phyloP scores from a whole-genome alignment of 345 rosid species.

The Turnera subulata region DNA sequence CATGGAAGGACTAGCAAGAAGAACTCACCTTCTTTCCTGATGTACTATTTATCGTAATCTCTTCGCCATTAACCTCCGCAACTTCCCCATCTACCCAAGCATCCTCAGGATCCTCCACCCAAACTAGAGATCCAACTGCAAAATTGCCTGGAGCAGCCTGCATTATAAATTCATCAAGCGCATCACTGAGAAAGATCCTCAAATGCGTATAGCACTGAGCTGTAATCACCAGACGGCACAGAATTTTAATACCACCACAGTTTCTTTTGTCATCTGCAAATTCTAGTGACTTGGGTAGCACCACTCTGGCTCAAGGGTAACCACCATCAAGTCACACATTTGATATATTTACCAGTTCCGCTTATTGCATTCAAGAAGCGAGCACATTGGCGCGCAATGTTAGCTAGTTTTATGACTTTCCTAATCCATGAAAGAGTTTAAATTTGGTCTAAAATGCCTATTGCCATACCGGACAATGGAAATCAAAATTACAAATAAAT shows the following conservation, averaged over 20 bases:
- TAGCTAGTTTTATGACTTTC: no score
- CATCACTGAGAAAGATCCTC: constrained; percentile 8
- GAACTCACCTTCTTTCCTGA: constrained; percentile 23
- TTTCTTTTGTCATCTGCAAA: neutral
- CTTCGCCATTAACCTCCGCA: constrained; percentile 21
- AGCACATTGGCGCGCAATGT: no score
- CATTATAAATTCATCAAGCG: constrained; percentile 7
- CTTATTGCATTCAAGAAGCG: neutral
- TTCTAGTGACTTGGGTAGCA: neutral
- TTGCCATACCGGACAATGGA: neutral
- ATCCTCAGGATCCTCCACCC: constrained; percentile 26
- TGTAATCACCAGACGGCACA: neutral
- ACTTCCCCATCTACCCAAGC: constrained; percentile 32
- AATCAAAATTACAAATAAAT: no score
- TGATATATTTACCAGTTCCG: neutral
- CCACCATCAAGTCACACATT: neutral
- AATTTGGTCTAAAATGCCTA: no score
- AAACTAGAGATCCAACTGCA: constrained; percentile 22
- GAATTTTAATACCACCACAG: neutral
- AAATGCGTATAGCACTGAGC: neutral
- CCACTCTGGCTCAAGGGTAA: neutral
- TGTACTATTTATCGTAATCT: constrained; percentile 13
- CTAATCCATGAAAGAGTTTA: no score
- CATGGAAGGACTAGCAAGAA: neutral
- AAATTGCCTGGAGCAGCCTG: constrained; percentile 14